phyloP scores from a whole-genome alignment of 352 stramenopile species.

The Phytopythium ostracodes region DNA sequence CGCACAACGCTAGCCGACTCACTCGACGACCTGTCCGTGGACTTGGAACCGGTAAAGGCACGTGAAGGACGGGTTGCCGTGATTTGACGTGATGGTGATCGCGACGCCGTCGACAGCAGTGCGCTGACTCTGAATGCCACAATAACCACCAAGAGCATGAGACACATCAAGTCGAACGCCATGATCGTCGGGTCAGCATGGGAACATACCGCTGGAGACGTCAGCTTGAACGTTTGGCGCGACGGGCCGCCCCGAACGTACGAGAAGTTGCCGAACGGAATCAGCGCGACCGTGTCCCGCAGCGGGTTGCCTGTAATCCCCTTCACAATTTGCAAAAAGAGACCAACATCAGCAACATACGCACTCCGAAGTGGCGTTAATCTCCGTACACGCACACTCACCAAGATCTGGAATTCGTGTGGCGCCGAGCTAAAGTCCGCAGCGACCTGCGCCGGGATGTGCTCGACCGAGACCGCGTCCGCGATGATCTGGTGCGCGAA shows the following conservation, averaged over 20 bases:
- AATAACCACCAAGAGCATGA: neutral
- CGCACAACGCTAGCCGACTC: neutral
- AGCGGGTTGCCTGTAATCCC: constrained; percentile 39
- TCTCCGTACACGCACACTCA: constrained; percentile 12
- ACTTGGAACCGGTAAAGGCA: constrained; percentile 90
- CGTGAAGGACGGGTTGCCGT: constrained; percentile 83
- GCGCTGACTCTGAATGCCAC: constrained; percentile 29
- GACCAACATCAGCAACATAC: neutral
- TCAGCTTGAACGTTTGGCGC: constrained; percentile 69
- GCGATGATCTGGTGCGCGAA: constrained; percentile 63
- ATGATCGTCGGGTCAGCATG: neutral
- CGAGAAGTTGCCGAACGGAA: constrained; percentile 74
- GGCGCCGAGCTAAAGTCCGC: constrained; percentile 69
- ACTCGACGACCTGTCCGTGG: constrained; percentile 39
- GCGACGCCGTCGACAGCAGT: constrained; percentile 63
- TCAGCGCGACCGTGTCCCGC: constrained; percentile 38
- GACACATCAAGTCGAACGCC: neutral
- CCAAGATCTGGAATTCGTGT: constrained; percentile 57
- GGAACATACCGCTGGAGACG: constrained; percentile 28
- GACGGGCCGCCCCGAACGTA: constrained; percentile 45
- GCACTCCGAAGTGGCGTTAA: neutral
- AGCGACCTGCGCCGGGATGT: constrained; percentile 68
- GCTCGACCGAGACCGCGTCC: constrained; percentile 72
- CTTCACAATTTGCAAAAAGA: constrained; percentile 13
- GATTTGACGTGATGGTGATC: constrained; percentile 76